Base-by-base conservation (phyloP, 179 eudicot species). In the Beta macrorhiza region DNA sequence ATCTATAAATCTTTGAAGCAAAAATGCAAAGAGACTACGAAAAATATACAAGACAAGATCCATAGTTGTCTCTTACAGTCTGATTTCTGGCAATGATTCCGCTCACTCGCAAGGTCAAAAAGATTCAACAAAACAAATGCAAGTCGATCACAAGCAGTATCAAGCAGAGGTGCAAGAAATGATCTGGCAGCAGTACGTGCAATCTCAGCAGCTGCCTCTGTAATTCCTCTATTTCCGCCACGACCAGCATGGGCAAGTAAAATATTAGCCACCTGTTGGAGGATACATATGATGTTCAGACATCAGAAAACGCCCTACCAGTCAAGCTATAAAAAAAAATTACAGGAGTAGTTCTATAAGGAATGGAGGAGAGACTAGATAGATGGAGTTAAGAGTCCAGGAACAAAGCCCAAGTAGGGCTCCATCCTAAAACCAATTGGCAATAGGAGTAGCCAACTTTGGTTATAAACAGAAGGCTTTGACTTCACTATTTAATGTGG, bases 191-290 rank as follows among this genome's bases (percentile, higher is more conserved):
- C 98, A 85, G 97, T 91, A 62, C 99, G 97, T 47, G 99, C 99
- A 85, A 94, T 94, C 90, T 97, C 98, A 67, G 97, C 99, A 83
- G 99, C 98, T 42, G 99, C 97, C 86, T 97, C 99, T 79, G 89
- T 76, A 74, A 91, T 80, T 85, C 98, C 98, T 89, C 97, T 90
- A 78, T 89, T 90, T 59, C 98, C 97, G 69, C 97, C 96, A 70
- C 93, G 92, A 42, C 99, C 95, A 82, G 98, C 97, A 88, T 91
- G 97, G n/a, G 99, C 98, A 79, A 94, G 98, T 87, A 97, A 86
- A 72, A 97, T 97, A 83, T 97, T 97, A 37, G 99, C 99, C 67
- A 97, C 99, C 99, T 97, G 86, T 78, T 51, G 73, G 37, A 74
- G 29, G 37, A 55, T 45, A 1, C 25, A 61, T 47, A 77, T 47